phyloP scores from a whole-genome alignment of 441 rosid genomes.

The Capsella rubella region DNA sequence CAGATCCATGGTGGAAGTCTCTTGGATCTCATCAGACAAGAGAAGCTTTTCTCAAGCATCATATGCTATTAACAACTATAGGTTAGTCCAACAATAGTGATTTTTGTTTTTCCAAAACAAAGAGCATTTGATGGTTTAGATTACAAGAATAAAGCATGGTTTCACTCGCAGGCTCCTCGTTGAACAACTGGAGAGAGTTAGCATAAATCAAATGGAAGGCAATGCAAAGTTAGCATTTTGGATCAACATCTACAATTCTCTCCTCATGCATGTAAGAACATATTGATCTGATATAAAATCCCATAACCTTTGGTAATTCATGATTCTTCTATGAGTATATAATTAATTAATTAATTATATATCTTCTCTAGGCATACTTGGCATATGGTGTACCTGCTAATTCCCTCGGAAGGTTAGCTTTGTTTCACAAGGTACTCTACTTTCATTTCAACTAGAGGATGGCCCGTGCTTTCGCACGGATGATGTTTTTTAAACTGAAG shows the following conservation, averaged over 20 bases:
- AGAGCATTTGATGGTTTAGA: background rate
- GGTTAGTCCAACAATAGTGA: constrained; percentile 47
- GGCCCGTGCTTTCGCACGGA: too few relatives aligned
- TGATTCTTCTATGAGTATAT: background rate
- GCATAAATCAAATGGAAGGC: constrained; percentile 63
- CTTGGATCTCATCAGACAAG: constrained; percentile 74
- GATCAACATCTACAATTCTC: constrained; percentile 92
- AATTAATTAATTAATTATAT: background rate
- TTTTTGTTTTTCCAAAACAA: background rate
- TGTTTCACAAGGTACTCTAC: constrained; percentile 86
- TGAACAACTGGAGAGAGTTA: constrained; percentile 82
- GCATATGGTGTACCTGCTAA: constrained; percentile 82
- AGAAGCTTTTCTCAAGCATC: constrained; percentile 72
- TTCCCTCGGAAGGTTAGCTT: constrained; percentile 77
- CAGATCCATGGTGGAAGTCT: constrained; percentile 75
- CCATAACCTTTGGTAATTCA: background rate
- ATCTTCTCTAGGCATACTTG: constrained; percentile 71
- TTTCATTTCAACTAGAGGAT: constrained; percentile 15
- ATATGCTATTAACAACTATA: constrained; percentile 72
- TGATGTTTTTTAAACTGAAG: too few relatives aligned
- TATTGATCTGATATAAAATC: background rate
- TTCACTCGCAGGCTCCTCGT: constrained; percentile 72
- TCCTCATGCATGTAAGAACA: constrained; percentile 84
- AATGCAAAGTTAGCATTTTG: constrained; percentile 76
- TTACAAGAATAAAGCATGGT: background rate